phyloP scores from a whole-genome alignment of 2,329 filamentous ascomycete species.

The Aspergillus flavus region DNA sequence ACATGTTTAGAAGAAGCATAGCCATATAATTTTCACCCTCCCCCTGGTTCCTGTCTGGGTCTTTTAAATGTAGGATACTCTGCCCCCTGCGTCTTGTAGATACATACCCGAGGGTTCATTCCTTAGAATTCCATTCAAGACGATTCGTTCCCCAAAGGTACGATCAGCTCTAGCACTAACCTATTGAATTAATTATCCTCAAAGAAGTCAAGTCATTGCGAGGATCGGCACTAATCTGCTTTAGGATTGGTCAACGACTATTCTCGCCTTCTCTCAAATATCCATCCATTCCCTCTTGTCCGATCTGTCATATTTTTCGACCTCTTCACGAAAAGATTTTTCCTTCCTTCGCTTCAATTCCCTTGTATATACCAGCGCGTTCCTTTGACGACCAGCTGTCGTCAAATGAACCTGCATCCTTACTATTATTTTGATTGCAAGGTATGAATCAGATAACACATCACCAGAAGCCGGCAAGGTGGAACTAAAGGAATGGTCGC shows the following conservation, averaged over 20 bases:
- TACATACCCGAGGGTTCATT: constrained; percentile 1
- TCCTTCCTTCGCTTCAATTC: constrained; percentile 5
- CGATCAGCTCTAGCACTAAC: constrained; percentile 10
- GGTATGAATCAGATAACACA: constrained; percentile 54
- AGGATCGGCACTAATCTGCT: constrained; percentile 22
- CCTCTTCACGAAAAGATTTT: constrained; percentile 3
- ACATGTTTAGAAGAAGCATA: not conserved
- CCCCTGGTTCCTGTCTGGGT: not conserved
- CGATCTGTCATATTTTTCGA: constrained; percentile 10
- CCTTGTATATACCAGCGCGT: constrained; percentile 63
- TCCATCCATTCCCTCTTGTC: constrained; percentile 15
- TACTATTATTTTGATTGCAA: constrained; percentile 61
- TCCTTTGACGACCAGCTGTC: constrained; percentile 80
- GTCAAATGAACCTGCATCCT: constrained; percentile 99
- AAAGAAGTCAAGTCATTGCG: constrained; percentile 10
- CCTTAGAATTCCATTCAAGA: constrained; percentile 2
- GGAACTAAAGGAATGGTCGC: not conserved
- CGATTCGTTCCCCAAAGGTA: constrained; percentile 2
- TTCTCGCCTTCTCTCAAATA: constrained; percentile 21
- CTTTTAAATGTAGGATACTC: not conserved
- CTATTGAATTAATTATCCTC: constrained; percentile 10
- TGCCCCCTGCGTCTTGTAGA: not conserved
- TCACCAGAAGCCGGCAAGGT: constrained; percentile 1
- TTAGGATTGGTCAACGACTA: constrained; percentile 15
- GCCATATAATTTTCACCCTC: not conserved